Evolutionary conservation across 2,329 filamentous ascomycete species (phyloP), one percentile per base, ranked within the genome.

Genomic region (Ambrosiella cleistominuta): DNA sequence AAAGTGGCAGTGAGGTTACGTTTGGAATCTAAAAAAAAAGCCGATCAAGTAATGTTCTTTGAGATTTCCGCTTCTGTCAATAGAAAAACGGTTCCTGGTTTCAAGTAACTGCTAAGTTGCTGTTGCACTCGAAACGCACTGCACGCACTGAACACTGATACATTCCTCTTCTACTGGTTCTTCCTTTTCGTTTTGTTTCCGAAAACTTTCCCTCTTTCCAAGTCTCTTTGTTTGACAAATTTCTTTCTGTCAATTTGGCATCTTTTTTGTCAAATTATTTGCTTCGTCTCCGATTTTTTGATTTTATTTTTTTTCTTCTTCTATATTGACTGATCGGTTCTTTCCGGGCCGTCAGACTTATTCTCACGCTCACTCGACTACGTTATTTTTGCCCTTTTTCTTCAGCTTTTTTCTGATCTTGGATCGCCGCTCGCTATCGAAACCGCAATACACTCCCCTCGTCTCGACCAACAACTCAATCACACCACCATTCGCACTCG

Each of bases 291-390:
- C 56, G 27, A 27, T 44, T 17, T 55, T 49, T 47, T 54, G 17
- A 13, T 58, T 35, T 59, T 38, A 17, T 36, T 59, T 37, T 37
- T n/a, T 59, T 37, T 55, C 42, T 59, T 40, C 7, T 59, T 36
- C 17, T 55, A 13, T 55, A 15, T 50, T 19, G n/a, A 42, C n/a
- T 50, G 37, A n/a, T 58, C 37, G 11, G 39, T 42, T 42, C 27
- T 44, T 54, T 54, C 15, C 17, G 42, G 40, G 19, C 15, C 45
- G 45, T 53, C 40, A 45, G n/a, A 35, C 12, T 42, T 37, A 17
- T 54, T 59, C 45, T 59, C 57, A 59, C 44, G 44, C 44, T 45
- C 54, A 50, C 51, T 58, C 42, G 27, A 54, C 27, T 19, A 55
- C 51, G n/a, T 45, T 44, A 40, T 35, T 40, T 54, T 54, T 58